Base-by-base conservation (phyloP, 352 stramenopile genomes). In the Globisporangium paddicum region DNA sequence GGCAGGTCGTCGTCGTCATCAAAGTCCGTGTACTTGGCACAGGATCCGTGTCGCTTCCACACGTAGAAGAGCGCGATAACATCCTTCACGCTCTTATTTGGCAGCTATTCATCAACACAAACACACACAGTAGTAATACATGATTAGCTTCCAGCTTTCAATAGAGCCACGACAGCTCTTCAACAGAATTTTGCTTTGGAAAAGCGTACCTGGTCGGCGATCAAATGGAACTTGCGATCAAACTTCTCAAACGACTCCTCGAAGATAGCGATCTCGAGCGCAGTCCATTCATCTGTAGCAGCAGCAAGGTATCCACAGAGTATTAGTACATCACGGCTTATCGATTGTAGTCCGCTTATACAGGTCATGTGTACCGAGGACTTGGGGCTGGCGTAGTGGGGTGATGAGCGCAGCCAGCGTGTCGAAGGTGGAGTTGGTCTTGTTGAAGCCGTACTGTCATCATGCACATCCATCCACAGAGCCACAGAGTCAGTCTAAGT, bases 31-130 rank as follows among this genome's bases (percentile, higher is more conserved):
- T 65, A 67, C 73, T 80, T 28, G 54, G 51, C 44, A 44, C 70
- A 74, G 16, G 73, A 77, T 4, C 79, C 79, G 32, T 89, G 78
- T 52, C 89, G 92, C 53, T 95, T 95, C 86, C 86, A 95, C 28
- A 93, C 71, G 55, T 95, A 95, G 52, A 94, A 95, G 28, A 93
- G 86, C 11, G 73, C 75, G 26, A 95, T 86, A 18, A 73, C 76
- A 48, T 94, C 75, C 28, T 80, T 79, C 8, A 79, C 68, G 0
- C 52, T 73, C 59, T 95, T 95, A 18, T 69, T 65, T 9, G 71
- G 64, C 10, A 95, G 68, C 86, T 93, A 28, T 6, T 46, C 55
- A 5, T 8, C n/a, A 34, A 21, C 10, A 28, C 14, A 30, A 5
- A 30, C 30, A n/a, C n/a, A n/a, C n/a, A n/a, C n/a, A n/a, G n/a